Conservation (phyloP, 2,329 filamentous ascomycete species). For the Thermochaetoides dissita region DNA sequence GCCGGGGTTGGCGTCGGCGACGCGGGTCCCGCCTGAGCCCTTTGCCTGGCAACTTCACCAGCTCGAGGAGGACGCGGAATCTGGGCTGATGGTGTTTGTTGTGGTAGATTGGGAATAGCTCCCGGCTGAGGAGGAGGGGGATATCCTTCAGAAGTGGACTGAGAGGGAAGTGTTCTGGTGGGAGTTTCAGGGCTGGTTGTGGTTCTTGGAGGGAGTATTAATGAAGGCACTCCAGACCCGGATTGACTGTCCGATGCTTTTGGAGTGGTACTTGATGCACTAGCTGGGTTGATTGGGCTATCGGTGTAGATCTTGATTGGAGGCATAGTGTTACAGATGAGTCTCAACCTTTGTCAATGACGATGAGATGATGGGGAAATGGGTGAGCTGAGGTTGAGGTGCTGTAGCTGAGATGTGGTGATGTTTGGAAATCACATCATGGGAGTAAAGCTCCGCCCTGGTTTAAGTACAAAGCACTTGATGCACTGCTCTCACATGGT, state of each 20-base stretch:
- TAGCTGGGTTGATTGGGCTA: slow-evolving; percentile 44
- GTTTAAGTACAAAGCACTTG: too few relatives aligned
- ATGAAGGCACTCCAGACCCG: too few relatives aligned
- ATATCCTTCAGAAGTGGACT: slow-evolving; percentile 20
- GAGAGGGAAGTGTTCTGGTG: slow-evolving; percentile 13
- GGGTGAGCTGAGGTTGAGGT: not conserved
- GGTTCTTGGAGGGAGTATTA: slow-evolving; percentile 11
- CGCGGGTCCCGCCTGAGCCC: not conserved
- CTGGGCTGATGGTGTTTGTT: slow-evolving; percentile 11
- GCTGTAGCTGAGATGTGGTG: not conserved
- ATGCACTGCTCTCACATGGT: too few relatives aligned
- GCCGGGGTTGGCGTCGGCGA: slow-evolving; percentile 17
- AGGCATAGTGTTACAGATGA: slow-evolving; percentile 30
- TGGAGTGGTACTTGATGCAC: slow-evolving; percentile 35
- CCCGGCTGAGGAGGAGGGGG: slow-evolving; percentile 46
- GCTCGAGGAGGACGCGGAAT: slow-evolving; percentile 39
- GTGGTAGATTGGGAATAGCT: slow-evolving; percentile 32
- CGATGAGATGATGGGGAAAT: not conserved
- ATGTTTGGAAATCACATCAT: not conserved
- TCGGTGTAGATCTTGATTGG: slow-evolving; percentile 46
- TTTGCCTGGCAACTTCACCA: slow-evolving; percentile 15
- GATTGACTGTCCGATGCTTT: slow-evolving; percentile 15
- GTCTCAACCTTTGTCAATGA: too few relatives aligned
- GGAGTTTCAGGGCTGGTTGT: slow-evolving; percentile 13
- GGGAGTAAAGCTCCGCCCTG: too few relatives aligned